Conservation (phyloP, 805 yeast species). For the Hanseniaspora osmophila region DNA sequence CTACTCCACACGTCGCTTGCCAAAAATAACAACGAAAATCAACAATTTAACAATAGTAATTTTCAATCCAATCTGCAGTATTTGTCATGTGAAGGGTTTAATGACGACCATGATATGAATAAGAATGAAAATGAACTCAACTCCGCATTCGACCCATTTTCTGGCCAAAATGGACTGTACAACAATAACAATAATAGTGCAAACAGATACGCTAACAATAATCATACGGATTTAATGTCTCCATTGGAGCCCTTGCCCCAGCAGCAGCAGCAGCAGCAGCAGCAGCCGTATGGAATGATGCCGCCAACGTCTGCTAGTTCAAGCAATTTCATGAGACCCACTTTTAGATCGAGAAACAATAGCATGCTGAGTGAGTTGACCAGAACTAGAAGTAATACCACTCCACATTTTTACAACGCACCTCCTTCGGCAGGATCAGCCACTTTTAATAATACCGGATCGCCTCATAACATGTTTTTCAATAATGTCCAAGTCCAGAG, state of each 20-base stretch:
- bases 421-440: no score
- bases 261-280: not conserved
- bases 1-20: slow-evolving; percentile 3
- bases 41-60: not conserved
- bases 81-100: not conserved
- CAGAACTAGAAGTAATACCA: slow-evolving; percentile 16
- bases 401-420: slow-evolving; percentile 4
- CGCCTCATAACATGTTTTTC: no score
- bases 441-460: no score
- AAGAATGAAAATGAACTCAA: no score
- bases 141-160: no score
- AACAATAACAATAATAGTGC: not conserved
- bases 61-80: not conserved
- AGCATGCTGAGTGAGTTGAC: slow-evolving; percentile 9
- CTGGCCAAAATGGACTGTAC: no score
- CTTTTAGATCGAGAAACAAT: slow-evolving; percentile 7
- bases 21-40: slow-evolving; percentile 2
- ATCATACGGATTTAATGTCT: not conserved
- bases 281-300: not conserved
- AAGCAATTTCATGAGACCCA: not conserved
- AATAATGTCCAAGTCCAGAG: no score
- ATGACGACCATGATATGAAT: no score
- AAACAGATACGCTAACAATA: no score
- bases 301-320: not conserved
- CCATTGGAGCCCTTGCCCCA: not conserved